A percentile compares a stretch with the other conserved stretches of the same genome.
Conservation (phyloP, 768 basidiomycete genomes). For the Pleurotus platypus region DNA sequence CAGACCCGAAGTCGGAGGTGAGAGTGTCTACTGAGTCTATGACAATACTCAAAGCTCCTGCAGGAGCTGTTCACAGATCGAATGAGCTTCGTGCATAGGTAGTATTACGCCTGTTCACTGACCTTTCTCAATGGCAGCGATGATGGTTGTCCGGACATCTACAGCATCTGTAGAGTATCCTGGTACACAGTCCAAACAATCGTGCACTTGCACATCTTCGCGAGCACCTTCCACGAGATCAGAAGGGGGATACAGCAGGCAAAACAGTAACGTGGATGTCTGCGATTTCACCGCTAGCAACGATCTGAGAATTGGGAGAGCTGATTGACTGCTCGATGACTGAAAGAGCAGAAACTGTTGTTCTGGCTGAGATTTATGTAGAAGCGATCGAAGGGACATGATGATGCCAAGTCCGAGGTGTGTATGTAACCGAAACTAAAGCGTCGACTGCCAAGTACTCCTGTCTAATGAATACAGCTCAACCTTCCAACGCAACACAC, state of each 20-base stretch:
- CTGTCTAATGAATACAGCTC: conserved; percentile 39
- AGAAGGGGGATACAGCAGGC: conserved; percentile 51
- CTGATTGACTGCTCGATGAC: conserved; percentile 14
- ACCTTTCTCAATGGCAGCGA: conserved; percentile 40
- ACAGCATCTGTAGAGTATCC: conserved; percentile 40
- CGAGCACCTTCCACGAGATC: conserved; percentile 26
- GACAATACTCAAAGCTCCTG: conserved; percentile 54
- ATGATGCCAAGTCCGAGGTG: too few species aligned
- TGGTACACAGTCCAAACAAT: conserved; percentile 49
- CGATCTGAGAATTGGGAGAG: conserved; percentile 48
- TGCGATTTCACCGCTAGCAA: conserved; percentile 28
- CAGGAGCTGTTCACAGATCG: conserved; percentile 26
- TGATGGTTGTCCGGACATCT: conserved; percentile 33
- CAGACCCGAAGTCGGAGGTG: conserved; percentile 51
- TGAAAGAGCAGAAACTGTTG: conserved; percentile 5
- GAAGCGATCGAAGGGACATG: conserved; percentile 4
- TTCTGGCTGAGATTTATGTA: conserved; percentile 2
- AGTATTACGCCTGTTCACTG: conserved; percentile 5
- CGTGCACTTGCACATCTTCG: conserved; percentile 36
- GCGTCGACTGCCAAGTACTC: conserved; percentile 38
- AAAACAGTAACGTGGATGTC: conserved; percentile 39
- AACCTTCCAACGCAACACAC: conserved; percentile 56
- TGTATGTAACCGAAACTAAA: conserved; percentile 5
- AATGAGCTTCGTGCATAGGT: conserved; percentile 8
- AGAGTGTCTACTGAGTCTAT: conserved; percentile 75